A percentile compares a stretch with the other conserved stretches of the same genome.
Evolutionary conservation across 495 filamentous ascomycete species (phyloP).

Genomic region (Articulospora tetracladia): DNA sequence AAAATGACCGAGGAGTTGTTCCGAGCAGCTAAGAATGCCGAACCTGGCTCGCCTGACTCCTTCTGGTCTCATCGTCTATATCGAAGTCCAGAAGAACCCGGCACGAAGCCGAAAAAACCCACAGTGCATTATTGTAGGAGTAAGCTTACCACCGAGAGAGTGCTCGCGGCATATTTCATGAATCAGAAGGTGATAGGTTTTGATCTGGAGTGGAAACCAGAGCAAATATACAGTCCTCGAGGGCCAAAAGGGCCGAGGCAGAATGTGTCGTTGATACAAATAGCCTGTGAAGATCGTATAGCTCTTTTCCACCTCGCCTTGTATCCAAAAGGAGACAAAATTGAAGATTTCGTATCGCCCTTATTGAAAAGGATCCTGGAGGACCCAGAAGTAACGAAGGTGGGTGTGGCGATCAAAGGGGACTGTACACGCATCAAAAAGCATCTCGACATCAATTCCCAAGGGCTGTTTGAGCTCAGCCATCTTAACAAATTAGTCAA

Average conservation of each 20-base stretch:
- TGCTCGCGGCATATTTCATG: conserved; percentile 62
- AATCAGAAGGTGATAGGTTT: conserved; percentile 71
- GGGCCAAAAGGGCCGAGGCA: conserved; percentile 42
- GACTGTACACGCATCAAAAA: conserved; percentile 68
- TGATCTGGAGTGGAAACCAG: conserved; percentile 73
- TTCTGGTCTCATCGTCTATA: conserved; percentile 70
- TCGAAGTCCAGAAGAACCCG: conserved; percentile 36
- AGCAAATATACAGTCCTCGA: conserved; percentile 10
- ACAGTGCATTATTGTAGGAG: conserved; percentile 72
- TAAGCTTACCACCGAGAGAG: conserved; percentile 58
- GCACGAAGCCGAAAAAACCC: conserved; percentile 22
- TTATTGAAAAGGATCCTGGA: conserved; percentile 69
- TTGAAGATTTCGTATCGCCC: conserved; percentile 60
- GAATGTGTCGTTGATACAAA: conserved; percentile 75
- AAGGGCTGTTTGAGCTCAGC: conserved; percentile 73
- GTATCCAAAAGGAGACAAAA: conserved; percentile 39
- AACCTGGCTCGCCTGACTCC: conserved; percentile 37
- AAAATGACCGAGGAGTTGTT: conserved; percentile 43
- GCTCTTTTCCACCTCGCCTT: conserved; percentile 75
- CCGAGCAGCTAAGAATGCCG: conserved; percentile 36
- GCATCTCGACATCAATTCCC: conserved; percentile 58
- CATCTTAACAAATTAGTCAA: conserved; percentile 74
- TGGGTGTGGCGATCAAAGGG: conserved; percentile 71
- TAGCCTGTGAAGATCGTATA: conserved; percentile 76
- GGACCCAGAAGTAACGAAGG: conserved; percentile 63